Conservation (phyloP, 106 monocot genomes). For the Chionographis japonica region DNA sequence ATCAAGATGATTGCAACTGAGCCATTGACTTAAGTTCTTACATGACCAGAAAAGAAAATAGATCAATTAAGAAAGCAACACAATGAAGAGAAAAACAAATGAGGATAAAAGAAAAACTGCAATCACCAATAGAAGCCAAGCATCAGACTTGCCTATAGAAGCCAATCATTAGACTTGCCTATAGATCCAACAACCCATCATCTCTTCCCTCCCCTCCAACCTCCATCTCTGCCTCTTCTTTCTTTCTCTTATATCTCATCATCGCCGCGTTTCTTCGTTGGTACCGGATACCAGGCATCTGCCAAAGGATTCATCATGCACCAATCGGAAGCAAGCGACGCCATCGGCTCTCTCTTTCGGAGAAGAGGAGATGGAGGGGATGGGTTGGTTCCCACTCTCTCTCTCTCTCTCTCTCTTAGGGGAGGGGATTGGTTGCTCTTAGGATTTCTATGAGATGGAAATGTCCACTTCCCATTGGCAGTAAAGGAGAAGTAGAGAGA, state of each 20-base stretch:
- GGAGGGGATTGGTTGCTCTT: constrained; percentile 4
- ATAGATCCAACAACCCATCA: constrained; percentile 15
- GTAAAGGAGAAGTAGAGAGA: constrained; percentile 17
- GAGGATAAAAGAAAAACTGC: not conserved
- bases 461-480: constrained; percentile 33
- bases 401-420: too few relatives aligned
- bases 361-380: too few relatives aligned
- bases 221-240: constrained; percentile 9
- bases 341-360: too few relatives aligned
- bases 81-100: too few relatives aligned
- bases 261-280: not conserved
- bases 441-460: constrained; percentile 3
- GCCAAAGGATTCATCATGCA: not conserved
- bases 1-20: too few relatives aligned
- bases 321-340: not conserved
- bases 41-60: too few relatives aligned
- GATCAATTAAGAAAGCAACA: not conserved
- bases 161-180: constrained; percentile 25
- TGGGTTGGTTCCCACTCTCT: too few relatives aligned
- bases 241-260: not conserved
- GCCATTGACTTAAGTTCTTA: too few relatives aligned
- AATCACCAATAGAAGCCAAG: constrained; percentile 25
- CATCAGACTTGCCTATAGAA: not conserved
- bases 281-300: not conserved
- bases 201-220: not conserved